Evolutionary conservation across 805 yeast species (phyloP).

Genomic region (Starmerella floris): DNA sequence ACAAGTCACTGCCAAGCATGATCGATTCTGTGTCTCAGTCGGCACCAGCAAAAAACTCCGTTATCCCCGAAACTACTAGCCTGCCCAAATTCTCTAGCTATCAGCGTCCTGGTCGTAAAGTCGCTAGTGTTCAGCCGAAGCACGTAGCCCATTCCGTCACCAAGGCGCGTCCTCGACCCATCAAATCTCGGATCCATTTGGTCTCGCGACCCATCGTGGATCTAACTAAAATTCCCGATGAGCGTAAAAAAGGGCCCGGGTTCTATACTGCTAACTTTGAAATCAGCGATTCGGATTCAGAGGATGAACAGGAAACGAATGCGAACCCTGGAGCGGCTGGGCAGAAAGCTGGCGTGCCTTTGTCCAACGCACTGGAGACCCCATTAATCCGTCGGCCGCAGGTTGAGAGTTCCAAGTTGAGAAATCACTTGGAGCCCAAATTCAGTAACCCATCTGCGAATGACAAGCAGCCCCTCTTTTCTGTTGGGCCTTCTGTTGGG

Average conservation of each 20-base stretch:
- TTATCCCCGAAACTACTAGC: no score
- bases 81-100: no score
- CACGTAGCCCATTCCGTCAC: background rate
- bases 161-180: background rate
- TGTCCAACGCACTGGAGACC: background rate
- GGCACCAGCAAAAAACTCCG: background rate
- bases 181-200: conserved; percentile 12
- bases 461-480: no score
- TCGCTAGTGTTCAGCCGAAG: background rate
- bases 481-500: no score
- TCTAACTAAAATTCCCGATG: conserved; percentile 11
- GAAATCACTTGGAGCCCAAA: background rate
- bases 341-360: background rate
- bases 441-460: no score
- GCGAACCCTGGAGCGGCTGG: conserved; percentile 17
- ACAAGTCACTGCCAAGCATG: background rate
- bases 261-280: conserved; percentile 27
- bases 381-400: conserved; percentile 10
- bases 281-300: conserved; percentile 24
- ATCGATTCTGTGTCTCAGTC: background rate
- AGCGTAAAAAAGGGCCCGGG: conserved; percentile 26
- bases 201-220: conserved; percentile 15
- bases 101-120: background rate
- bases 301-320: conserved; percentile 12
- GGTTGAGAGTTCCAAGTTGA: conserved; percentile 9